Conservation (phyloP, 768 basidiomycete genomes). For the Ramaria sp. region DNA sequence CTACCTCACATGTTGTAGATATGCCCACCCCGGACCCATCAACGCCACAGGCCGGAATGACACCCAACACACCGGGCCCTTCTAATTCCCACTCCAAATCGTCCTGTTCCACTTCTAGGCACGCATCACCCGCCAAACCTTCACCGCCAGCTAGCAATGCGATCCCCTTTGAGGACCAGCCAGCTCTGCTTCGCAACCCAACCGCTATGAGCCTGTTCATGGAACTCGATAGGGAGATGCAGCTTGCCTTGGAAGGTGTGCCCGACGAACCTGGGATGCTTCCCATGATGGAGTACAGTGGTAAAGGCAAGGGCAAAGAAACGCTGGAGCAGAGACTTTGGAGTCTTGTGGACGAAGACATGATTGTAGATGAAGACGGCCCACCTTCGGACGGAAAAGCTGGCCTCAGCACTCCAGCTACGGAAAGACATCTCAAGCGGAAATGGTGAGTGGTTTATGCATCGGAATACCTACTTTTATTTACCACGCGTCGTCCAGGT, state of each 20-base stretch:
- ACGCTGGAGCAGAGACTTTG: not conserved
- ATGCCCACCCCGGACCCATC: slow-evolving; percentile 4
- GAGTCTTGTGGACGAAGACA: not conserved
- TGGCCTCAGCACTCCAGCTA: not conserved
- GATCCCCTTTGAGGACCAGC: slow-evolving; percentile 50
- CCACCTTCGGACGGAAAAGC: not conserved
- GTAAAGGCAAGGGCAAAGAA: slow-evolving; percentile 2
- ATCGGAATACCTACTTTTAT: not conserved
- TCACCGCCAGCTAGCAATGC: slow-evolving; percentile 22
- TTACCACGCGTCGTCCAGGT: not conserved
- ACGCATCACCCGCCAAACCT: slow-evolving; percentile 11
- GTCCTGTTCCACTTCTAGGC: not conserved
- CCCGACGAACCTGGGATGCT: not conserved
- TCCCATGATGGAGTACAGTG: not conserved
- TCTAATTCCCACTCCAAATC: slow-evolving; percentile 5
- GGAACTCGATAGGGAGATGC: slow-evolving; percentile 45
- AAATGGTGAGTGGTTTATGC: slow-evolving; percentile 35
- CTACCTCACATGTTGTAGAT: not conserved
- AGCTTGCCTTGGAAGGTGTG: slow-evolving; percentile 13
- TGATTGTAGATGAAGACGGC: not conserved
- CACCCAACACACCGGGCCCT: slow-evolving; percentile 8
- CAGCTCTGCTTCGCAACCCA: slow-evolving; percentile 58
- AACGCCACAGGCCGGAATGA: not conserved
- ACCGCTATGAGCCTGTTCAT: slow-evolving; percentile 64
- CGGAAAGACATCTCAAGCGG: slow-evolving; percentile 47